Conservation (phyloP, 495 filamentous ascomycete genomes). For the Daldinia grandis region DNA sequence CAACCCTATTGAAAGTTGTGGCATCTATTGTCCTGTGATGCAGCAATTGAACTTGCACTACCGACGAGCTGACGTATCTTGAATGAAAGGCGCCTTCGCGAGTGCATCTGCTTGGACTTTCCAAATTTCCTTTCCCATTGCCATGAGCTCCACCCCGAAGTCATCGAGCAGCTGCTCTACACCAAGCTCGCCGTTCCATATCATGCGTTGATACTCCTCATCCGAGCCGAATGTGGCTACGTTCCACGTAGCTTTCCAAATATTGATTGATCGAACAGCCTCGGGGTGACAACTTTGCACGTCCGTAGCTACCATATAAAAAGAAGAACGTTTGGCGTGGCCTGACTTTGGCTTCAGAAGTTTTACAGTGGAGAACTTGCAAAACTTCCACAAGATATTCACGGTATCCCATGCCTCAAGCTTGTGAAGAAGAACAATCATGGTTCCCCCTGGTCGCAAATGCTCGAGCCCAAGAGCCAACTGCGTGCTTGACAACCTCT, state of each 20-base stretch:
- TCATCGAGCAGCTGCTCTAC: constrained; percentile 50
- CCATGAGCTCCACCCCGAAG: constrained; percentile 52
- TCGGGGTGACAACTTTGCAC: constrained; percentile 47
- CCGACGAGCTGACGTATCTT: neutral
- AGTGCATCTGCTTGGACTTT: constrained; percentile 54
- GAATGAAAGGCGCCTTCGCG: constrained; percentile 48
- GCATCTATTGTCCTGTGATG: no score
- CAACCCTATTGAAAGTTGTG: no score
- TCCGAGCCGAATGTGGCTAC: constrained; percentile 56
- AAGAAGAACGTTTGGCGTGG: constrained; percentile 60
- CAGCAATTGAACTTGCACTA: neutral
- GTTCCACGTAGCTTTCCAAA: constrained; percentile 57
- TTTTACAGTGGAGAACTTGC: constrained; percentile 53
- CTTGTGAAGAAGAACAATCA: constrained; percentile 63
- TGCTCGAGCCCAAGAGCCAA: constrained; percentile 59
- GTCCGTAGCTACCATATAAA: constrained; percentile 64
- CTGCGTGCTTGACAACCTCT: constrained; percentile 53
- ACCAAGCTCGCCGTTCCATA: constrained; percentile 14
- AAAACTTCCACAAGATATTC: constrained; percentile 53
- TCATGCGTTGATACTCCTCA: constrained; percentile 34
- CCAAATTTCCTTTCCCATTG: constrained; percentile 51
- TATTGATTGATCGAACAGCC: constrained; percentile 49
- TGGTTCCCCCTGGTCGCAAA: constrained; percentile 54
- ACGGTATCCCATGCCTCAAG: constrained; percentile 54
- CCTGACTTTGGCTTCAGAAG: constrained; percentile 57